These are phyloP conservation scores for Fusarium pilosicola DNA, from an alignment of 2,329 filamentous ascomycete genomes.

Conservation along the genomic window DNA sequence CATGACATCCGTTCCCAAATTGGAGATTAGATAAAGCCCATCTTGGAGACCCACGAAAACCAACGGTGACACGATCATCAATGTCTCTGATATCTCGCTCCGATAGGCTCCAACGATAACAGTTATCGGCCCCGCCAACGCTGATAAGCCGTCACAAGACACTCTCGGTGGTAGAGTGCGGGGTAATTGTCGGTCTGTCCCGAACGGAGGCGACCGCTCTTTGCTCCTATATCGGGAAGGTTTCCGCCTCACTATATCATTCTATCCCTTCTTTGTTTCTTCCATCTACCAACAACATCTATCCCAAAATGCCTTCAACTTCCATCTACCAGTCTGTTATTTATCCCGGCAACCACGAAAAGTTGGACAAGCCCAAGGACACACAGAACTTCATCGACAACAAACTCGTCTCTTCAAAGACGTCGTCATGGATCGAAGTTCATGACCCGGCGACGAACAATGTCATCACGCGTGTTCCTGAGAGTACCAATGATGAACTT, in stretches of 20 bases:
- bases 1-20: fast-evolving
- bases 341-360: constrained; percentile 41
- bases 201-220: constrained; percentile 28
- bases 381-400: constrained; percentile 81
- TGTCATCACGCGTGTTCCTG: constrained; percentile 79
- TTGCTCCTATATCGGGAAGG: constrained; percentile 18
- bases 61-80: not conserved
- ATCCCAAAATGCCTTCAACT: constrained; percentile 24
- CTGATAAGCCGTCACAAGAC: constrained; percentile 27
- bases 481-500: constrained; percentile 76
- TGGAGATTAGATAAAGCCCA: not conserved
- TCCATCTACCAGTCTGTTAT: constrained; percentile 28
- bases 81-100: not conserved
- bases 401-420: constrained; percentile 69
- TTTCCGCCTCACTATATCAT: constrained; percentile 15
- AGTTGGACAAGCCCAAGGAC: constrained; percentile 53
- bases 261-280: not conserved
- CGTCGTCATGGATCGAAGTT: constrained; percentile 76
- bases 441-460: constrained; percentile 84
- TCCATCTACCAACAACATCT: not conserved
- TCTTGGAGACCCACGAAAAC: not conserved
- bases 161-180: constrained; percentile 6
- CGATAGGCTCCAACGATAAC: not conserved
- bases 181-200: constrained; percentile 33
- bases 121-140: constrained; percentile 6